Evolutionary conservation across 176 grass and related monocot genomes (phyloP), one percentile per base, ranked within the genome.

Genomic region (Musa troglodytarum): DNA sequence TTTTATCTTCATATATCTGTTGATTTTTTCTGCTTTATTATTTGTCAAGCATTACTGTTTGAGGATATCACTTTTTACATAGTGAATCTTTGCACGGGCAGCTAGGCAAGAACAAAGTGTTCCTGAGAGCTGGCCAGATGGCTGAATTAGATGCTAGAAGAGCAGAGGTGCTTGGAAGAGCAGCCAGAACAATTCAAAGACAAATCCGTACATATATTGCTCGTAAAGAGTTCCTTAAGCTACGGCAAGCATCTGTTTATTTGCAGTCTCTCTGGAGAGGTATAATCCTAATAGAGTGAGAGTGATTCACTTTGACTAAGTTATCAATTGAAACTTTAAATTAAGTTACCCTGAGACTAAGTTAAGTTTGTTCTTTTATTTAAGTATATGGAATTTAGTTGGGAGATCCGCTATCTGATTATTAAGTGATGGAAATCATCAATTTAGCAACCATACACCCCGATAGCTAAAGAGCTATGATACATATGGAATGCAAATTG

Each of bases 81-180:
- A 49, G 26, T 19, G 16, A 43, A 43, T 9, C 9, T 52, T 70
- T 50, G 5, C 34, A n/a, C 52, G 34, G 69, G 17, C 88, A 99
- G 95, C 91, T 99, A 71, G 95, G 95, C 74, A 87, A 81, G 80
- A 94, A 84, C 25, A 99, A 99, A 81, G 95, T 94, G 70, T 99
- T 99, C 77, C 84, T 99, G 56, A 89, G 90, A 87, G 90, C 90
- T 87, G 95, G 95, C 71, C 95, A 99, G 78, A 99, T 99, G 95
- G 95, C 95, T 76, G 95, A 99, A 77, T 75, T 99, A 25, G 95
- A 99, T 80, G 95, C 95, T 78, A 89, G 86, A 86, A 91, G 95
- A 89, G 93, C 90, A 67, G 95, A 99, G 62, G 79, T 89, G 74
- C 78, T 92, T 59, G 92, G 86, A 83, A 82, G 80, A 65, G 86